Evolutionary conservation across 352 stramenopile genomes (phyloP).

Genomic region (Elongisporangium senticosum): DNA sequence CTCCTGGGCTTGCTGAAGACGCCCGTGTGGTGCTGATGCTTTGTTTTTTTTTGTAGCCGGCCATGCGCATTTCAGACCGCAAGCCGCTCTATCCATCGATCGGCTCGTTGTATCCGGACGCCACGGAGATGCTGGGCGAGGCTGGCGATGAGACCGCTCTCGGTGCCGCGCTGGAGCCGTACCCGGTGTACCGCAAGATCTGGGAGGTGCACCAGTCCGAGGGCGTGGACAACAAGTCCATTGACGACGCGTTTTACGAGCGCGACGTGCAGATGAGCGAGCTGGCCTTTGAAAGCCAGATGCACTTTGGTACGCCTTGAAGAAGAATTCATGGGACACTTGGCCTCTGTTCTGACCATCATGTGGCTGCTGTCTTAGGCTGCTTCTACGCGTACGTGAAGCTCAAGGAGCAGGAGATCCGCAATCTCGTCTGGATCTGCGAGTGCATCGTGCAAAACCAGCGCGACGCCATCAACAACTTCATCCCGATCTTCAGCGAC

Average conservation of each 20-base stretch:
- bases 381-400: slow-evolving; percentile 99
- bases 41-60: slow-evolving; percentile 46
- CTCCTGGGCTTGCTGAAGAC: slow-evolving; percentile 14
- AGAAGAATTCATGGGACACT: too few relatives aligned
- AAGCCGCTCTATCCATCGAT: slow-evolving; percentile 97
- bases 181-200: slow-evolving; percentile 96
- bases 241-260: slow-evolving; percentile 99
- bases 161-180: slow-evolving; percentile 89
- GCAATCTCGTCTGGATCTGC: slow-evolving; percentile 99
- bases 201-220: slow-evolving; percentile 95
- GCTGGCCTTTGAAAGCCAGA: slow-evolving; percentile 98
- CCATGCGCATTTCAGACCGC: slow-evolving; percentile 96
- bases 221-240: slow-evolving; percentile 93
- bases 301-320: slow-evolving; percentile 98
- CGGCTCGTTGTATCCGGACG: slow-evolving; percentile 96
- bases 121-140: slow-evolving; percentile 92
- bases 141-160: slow-evolving; percentile 88
- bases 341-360: too few relatives aligned
- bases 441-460: slow-evolving; percentile 99
- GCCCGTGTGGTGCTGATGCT: background rate
- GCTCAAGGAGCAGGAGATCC: slow-evolving; percentile 99
- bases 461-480: slow-evolving; percentile 99
- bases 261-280: slow-evolving; percentile 98
- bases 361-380: slow-evolving; percentile 16
- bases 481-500: slow-evolving; percentile 98